Evolutionary conservation across 108 stramenopile species (phyloP).

Genomic region (Skeletonema menzelii): DNA sequence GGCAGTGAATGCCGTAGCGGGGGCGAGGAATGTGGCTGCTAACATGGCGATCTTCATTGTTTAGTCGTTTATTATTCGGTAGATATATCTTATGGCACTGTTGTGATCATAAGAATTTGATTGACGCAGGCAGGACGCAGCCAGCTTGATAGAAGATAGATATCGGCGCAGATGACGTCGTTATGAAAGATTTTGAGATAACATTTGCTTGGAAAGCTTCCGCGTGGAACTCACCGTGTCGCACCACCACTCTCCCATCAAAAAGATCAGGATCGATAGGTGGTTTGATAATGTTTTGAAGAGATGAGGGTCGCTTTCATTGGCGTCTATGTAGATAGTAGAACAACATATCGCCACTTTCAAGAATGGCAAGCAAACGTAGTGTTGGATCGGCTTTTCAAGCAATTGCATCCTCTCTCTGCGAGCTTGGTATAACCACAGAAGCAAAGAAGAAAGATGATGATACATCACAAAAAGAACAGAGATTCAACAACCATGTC

Average conservation of each 20-base stretch:
- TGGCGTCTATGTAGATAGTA: no score
- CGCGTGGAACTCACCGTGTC: not conserved
- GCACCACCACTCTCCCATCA: not conserved
- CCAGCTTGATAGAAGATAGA: no score
- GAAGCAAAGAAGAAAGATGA: not conserved
- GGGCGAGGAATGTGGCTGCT: conserved; percentile 64
- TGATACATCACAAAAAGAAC: not conserved
- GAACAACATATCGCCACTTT: no score
- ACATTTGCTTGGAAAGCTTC: no score
- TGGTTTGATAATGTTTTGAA: no score
- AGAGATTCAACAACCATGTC: not conserved
- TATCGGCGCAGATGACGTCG: no score
- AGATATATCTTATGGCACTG: no score
- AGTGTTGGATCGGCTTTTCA: conserved; percentile 4
- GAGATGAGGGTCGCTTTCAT: no score
- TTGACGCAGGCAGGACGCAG: no score
- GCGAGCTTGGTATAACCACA: conserved; percentile 1
- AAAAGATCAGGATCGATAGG: no score
- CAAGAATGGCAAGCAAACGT: not conserved
- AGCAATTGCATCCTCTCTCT: conserved; percentile 15
- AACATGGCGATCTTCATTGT: conserved; percentile 45
- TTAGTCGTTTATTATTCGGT: not conserved
- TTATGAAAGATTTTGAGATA: no score
- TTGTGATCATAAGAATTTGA: no score
- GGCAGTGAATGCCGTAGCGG: conserved; percentile 54